A percentile compares a stretch with the other conserved stretches of the same genome.
phyloP scores from a whole-genome alignment of 2,329 filamentous ascomycete species.

The Knufia fluminis region DNA sequence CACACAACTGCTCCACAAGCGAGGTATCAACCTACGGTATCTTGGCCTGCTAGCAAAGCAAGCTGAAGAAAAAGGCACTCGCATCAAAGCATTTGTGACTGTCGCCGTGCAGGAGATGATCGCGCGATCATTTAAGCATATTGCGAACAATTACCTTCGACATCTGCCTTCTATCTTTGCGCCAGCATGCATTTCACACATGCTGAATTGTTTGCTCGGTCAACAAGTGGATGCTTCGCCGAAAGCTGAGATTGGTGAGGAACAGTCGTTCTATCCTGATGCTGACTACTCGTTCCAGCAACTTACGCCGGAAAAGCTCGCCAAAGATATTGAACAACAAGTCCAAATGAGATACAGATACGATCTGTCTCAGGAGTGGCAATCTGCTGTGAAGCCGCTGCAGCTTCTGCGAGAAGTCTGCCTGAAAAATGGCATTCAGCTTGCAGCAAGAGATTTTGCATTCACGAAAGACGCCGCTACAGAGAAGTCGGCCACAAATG shows the following conservation, averaged over 20 bases:
- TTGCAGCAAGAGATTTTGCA: slow-evolving; percentile 67
- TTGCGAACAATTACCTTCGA: slow-evolving; percentile 68
- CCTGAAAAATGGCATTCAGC: slow-evolving; percentile 80
- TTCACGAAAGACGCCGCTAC: slow-evolving; percentile 45
- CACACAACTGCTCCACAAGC: slow-evolving; percentile 82
- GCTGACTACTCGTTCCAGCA: slow-evolving; percentile 72
- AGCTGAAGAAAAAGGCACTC: slow-evolving; percentile 56
- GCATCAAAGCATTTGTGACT: slow-evolving; percentile 66
- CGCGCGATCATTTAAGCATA: slow-evolving; percentile 89
- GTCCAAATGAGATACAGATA: slow-evolving; percentile 67
- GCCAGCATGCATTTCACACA: slow-evolving; percentile 70
- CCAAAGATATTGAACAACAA: slow-evolving; percentile 61
- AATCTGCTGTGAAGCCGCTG: slow-evolving; percentile 57
- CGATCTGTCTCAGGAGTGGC: slow-evolving; percentile 60
- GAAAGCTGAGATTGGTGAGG: slow-evolving; percentile 64
- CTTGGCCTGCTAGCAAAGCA: slow-evolving; percentile 73
- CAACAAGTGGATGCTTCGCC: slow-evolving; percentile 67
- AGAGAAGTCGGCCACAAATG: slow-evolving; percentile 32
- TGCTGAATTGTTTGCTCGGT: slow-evolving; percentile 89
- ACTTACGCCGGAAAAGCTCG: slow-evolving; percentile 64
- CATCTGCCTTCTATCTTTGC: slow-evolving; percentile 70
- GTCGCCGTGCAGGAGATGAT: slow-evolving; percentile 88
- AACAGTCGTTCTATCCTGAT: slow-evolving; percentile 67
- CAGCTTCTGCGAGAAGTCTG: slow-evolving; percentile 85
- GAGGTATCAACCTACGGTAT: slow-evolving; percentile 93